Percentiles rank a stretch among this genome's conserved stretches.
Evolutionary conservation across 1,139 yeast genomes (phyloP).

Genomic region (Arxiozyma slooffiae): DNA sequence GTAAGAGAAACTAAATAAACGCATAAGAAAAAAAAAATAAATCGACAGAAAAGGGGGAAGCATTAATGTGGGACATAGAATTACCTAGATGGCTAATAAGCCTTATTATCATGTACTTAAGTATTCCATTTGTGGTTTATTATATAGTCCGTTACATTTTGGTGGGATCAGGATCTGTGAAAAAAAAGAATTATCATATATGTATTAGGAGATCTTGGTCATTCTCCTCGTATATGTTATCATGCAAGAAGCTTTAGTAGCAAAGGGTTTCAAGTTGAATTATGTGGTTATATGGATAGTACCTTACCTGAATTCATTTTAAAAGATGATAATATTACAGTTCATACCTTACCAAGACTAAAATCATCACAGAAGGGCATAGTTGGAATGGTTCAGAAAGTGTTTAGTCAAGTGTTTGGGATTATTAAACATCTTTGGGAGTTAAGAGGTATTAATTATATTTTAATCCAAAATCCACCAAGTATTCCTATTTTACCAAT

Average conservation of each 20-base stretch:
- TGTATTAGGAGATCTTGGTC: constrained; percentile 89
- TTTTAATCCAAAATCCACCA: constrained; percentile 91
- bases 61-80: neutral
- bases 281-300: constrained; percentile 76
- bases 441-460: constrained; percentile 54
- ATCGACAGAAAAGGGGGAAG: neutral
- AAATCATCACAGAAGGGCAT: constrained; percentile 21
- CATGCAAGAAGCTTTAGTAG: constrained; percentile 75
- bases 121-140: constrained; percentile 32
- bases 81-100: constrained; percentile 16
- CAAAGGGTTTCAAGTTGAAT: constrained; percentile 61
- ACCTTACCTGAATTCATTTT: constrained; percentile 42
- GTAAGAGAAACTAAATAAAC: neutral
- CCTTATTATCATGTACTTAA: constrained; percentile 31
- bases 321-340: constrained; percentile 44
- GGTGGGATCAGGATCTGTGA: constrained; percentile 29
- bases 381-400: constrained; percentile 49
- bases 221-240: constrained; percentile 90
- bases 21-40: too few relatives aligned
- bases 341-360: constrained; percentile 33
- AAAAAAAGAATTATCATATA: constrained; percentile 58
- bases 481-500: constrained; percentile 71
- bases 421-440: constrained; percentile 41
- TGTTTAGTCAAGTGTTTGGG: constrained; percentile 43
- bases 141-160: constrained; percentile 28